Conservation (phyloP, 129 eudicot species). For the Flaveria trinervia region DNA sequence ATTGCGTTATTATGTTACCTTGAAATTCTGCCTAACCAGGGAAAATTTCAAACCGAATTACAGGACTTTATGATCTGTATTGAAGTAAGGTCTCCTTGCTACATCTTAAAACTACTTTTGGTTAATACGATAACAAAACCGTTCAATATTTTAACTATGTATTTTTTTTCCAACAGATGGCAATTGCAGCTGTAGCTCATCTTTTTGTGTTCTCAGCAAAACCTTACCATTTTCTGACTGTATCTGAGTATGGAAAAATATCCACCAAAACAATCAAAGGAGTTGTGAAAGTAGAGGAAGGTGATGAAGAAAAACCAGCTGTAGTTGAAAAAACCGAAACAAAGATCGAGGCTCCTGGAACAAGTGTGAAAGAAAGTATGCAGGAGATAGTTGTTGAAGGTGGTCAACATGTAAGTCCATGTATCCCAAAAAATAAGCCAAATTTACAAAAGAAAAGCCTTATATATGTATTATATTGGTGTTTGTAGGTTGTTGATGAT, state of each 20-base stretch:
- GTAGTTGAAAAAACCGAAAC: conserved; percentile 64
- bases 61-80: conserved; percentile 92
- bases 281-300: conserved; percentile 44
- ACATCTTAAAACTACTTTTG: conserved; percentile 15
- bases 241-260: conserved; percentile 44
- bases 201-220: conserved; percentile 73
- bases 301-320: conserved; percentile 50
- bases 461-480: not conserved
- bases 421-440: not conserved
- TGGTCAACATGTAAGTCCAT: conserved; percentile 75
- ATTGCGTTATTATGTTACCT: conserved; percentile 70
- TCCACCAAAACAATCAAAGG: conserved; percentile 49
- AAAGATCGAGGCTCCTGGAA: conserved; percentile 71
- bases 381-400: conserved; percentile 96
- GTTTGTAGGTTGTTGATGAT: conserved; percentile 78
- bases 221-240: conserved; percentile 60
- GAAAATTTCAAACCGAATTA: conserved; percentile 64
- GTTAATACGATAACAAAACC: not conserved
- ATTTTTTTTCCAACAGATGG: conserved; percentile 59
- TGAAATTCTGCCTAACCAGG: conserved; percentile 62
- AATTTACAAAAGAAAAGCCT: not conserved
- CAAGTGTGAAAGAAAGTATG: conserved; percentile 88
- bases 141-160: not conserved
- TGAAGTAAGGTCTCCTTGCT: conserved; percentile 54
- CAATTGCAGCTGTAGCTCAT: conserved; percentile 90